phyloP scores from a whole-genome alignment of 148 eudicot genomes.

The Linanthus parryae region DNA sequence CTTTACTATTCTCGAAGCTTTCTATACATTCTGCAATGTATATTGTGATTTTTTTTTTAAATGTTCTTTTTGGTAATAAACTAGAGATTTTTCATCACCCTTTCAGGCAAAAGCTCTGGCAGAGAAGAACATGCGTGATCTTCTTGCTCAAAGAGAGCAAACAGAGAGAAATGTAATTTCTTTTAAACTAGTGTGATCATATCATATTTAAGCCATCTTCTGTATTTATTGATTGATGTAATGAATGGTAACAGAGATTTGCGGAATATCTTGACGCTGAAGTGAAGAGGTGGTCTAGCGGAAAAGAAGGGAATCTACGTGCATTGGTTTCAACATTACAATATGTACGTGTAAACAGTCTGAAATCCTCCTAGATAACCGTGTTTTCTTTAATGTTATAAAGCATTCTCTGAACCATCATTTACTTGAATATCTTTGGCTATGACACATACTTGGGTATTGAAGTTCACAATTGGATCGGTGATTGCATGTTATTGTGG shows the following conservation, averaged over 20 bases:
- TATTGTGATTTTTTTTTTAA: background rate
- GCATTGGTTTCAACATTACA: conserved; percentile 95
- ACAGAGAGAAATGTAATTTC: conserved; percentile 74
- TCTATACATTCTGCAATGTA: conserved; percentile 6
- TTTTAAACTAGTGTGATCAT: conserved; percentile 4
- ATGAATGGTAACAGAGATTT: conserved; percentile 51
- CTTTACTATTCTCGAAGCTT: too few relatives aligned
- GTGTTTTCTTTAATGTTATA: background rate
- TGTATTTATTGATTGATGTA: conserved; percentile 6
- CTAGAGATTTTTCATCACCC: conserved; percentile 6
- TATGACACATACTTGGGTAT: background rate
- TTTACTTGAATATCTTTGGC: background rate
- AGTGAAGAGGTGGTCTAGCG: conserved; percentile 94
- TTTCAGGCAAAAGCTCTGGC: conserved; percentile 92
- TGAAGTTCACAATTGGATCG: too few relatives aligned
- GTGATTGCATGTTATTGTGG: too few relatives aligned
- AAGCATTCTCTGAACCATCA: background rate
- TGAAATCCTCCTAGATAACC: background rate
- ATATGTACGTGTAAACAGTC: conserved; percentile 51
- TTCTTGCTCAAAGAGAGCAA: conserved; percentile 77
- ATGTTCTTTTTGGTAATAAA: background rate
- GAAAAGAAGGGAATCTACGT: conserved; percentile 94
- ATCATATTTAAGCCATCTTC: conserved; percentile 2
- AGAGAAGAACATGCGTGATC: conserved; percentile 91
- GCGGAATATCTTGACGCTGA: conserved; percentile 92